Base-by-base conservation (phyloP, 2,329 filamentous ascomycete genomes). In the Phialemoniopsis sp. region DNA sequence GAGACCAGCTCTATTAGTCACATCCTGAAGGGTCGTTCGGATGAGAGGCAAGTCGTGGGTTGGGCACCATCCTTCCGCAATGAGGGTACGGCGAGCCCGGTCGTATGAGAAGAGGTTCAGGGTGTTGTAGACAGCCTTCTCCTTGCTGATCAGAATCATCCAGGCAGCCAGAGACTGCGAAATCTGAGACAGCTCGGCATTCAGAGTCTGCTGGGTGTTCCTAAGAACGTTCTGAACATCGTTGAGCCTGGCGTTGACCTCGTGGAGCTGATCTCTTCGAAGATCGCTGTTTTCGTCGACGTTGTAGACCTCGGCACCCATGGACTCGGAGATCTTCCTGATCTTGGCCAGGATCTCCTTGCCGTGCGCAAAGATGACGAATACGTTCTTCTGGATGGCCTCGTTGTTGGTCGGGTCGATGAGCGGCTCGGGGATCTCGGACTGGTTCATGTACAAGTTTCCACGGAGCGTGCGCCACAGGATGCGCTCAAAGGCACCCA, bases 371-470 rank as follows among this genome's bases (percentile, higher is more conserved):
- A 98, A 98, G 63, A 98, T 98, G 57, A 98, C 91, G 57, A 98
- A 98, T 40, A 98, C 93, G 54, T 96, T 98, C 81, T 98, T 98
- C 72, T 86, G 82, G 53, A 94, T 77, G 48, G 87, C 76, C 67
- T 97, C 91, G 61, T 97, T 96, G 68, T 81, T 95, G 58, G 85
- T 78, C 13, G 93, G 91, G 62, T 98, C 88, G 60, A 95, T 76
- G 52, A 98, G 85, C 29, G 88, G 82, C 62, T 98, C 91, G 8
- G 89, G 84, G 46, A 98, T 98, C 73, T 98, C 93, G 31, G 91
- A 91, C 72, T 98, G 94, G 68, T 98, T 98, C 93, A 98, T 98
- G 76, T 97, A 98, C 47, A 98, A 72, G 65, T 98, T 98, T 55
- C 93, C 93, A 62, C 93, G 89, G 32, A 98, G 80, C 1, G 94